A percentile compares a stretch with the other conserved stretches of the same genome.
Conservation (phyloP, 345 rosid species). For the Eucalyptus curtisii region DNA sequence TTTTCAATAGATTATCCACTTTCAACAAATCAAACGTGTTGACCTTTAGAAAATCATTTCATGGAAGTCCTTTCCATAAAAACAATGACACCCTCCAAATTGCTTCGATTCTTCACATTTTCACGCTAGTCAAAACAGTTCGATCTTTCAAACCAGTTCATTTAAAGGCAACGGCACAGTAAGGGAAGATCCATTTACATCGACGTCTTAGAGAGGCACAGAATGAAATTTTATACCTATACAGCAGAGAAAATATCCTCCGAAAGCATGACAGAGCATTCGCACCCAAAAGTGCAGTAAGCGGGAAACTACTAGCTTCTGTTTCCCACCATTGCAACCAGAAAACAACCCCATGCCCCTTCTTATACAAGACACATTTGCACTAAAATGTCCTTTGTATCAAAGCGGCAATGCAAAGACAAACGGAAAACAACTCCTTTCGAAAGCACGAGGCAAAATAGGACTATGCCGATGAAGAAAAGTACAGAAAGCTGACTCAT, state of each 20-base stretch:
- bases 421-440: not conserved
- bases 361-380: too few relatives aligned
- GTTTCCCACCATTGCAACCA: too few relatives aligned
- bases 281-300: not conserved
- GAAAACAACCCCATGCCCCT: too few relatives aligned
- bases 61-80: too few relatives aligned
- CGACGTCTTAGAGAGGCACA: accelerated
- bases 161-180: too few relatives aligned
- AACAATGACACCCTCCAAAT: too few relatives aligned
- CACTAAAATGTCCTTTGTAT: too few relatives aligned
- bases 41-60: not conserved
- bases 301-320: not conserved
- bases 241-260: not conserved
- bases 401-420: not conserved
- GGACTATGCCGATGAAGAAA: not conserved
- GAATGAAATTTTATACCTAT: not conserved
- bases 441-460: not conserved
- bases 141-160: too few relatives aligned
- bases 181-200: too few relatives aligned
- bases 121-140: not conserved
- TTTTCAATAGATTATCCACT: not conserved
- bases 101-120: too few relatives aligned
- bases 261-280: not conserved
- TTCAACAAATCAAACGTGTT: not conserved
- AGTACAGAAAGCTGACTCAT: not conserved